Evolutionary conservation across 2,329 filamentous ascomycete species (phyloP).

Genomic region (Epichloe coenophiala): DNA sequence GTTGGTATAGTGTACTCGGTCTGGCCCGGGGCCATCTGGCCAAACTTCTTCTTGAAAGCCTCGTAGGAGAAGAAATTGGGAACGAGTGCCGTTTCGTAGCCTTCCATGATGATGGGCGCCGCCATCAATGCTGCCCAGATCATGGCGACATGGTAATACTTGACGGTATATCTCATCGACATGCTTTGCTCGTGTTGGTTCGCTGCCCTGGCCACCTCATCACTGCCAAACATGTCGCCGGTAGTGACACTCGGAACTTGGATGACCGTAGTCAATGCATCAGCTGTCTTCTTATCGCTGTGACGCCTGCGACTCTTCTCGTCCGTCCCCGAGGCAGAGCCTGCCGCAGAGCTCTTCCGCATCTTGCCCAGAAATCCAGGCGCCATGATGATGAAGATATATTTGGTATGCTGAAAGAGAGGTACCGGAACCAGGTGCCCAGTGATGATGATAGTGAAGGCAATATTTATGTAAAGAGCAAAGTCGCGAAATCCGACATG

Average conservation of each 20-base stretch:
- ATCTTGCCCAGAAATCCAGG: not conserved
- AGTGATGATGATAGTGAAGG: not conserved
- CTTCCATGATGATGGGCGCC: conserved; percentile 23
- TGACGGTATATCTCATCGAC: conserved; percentile 7
- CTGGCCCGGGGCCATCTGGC: not conserved
- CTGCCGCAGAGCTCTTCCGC: no score
- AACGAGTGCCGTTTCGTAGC: conserved; percentile 16
- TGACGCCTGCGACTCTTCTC: not conserved
- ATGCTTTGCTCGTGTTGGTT: conserved; percentile 8
- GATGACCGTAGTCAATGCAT: not conserved
- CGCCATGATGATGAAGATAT: not conserved
- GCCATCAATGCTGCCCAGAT: conserved; percentile 10
- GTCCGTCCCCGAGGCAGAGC: not conserved
- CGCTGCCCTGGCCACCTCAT: conserved; percentile 6
- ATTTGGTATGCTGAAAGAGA: not conserved
- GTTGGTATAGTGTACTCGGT: conserved; percentile 1
- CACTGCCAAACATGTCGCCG: conserved; percentile 5
- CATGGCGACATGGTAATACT: conserved; percentile 7
- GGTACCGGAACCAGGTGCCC: not conserved
- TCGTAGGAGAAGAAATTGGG: conserved; percentile 8
- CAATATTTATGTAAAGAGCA: no score
- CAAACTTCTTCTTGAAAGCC: conserved; percentile 5
- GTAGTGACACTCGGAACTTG: not conserved
- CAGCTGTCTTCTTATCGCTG: not conserved
- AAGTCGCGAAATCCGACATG: not conserved